Base-by-base conservation (phyloP, 345 rosid genomes). In the Salix exigua region DNA sequence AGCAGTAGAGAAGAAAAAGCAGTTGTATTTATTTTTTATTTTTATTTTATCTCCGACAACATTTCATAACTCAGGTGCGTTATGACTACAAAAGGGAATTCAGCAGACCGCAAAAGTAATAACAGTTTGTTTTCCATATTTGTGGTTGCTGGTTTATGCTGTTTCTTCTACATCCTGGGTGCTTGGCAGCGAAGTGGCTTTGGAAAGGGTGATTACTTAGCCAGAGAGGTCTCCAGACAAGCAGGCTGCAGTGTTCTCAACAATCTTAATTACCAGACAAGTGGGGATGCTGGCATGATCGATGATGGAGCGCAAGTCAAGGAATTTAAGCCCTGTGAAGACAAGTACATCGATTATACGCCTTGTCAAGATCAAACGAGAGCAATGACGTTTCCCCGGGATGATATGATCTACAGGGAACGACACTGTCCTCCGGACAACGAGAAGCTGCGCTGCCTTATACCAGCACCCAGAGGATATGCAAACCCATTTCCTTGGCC, bases 361-460 rank as follows among this genome's bases (percentile, higher is more conserved):
- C 84, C 84, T 0, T 81, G 84, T 75, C 78, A 81, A 6, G 84
- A 81, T 81, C 84, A 81, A 67, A 70, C 14, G 48, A 72, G 78
- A 71, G 84, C 81, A 5, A 81, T 81, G 84, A 73, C 80, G 13
- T 77, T 81, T 40, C 84, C 84, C 19, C 84, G 84, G 19, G 84
- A 77, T 12, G 77, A 69, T 55, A 81, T 81, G 84, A 77, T 16
- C 62, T 77, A 81, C 66, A 73, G 84, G 75, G 81, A 81, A 72
- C 73, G 84, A 0, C 84, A 81, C 77, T 81, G 84, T 16, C 81
- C 84, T 61, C 72, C 84, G 50, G 75, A 81, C 50, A 28, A 69
- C 19, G 81, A 81, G 75, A 81, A 77, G 67, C 72, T 81, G 28
- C 84, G 26, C n/a, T 81, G 80, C 78, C 84, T 81, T 77, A 70